Evolutionary conservation across 139 green algal genomes (phyloP), one percentile per base, ranked within the genome.

Genomic region (Chlamydomonas incerta): DNA sequence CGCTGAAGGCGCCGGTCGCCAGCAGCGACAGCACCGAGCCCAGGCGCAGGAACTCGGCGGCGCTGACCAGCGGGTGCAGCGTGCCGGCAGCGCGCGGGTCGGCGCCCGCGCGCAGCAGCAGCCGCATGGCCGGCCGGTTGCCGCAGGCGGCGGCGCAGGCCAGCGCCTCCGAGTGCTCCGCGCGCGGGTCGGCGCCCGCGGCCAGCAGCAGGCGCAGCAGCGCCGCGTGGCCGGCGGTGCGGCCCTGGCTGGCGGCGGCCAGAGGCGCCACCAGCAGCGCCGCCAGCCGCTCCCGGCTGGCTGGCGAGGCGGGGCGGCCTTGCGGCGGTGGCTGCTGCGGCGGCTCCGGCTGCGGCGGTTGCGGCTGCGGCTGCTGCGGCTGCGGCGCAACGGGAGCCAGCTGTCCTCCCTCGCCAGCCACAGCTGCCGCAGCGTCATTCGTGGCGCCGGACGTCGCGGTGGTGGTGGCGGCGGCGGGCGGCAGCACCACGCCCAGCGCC

Each of bases 61-160:
- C 76, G 8, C 35, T 37, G 13, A 83, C 28, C 28, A 83, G 37
- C 26, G 76, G 62, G 23, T 62, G 76, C 31, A 41, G 72, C 28
- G 60, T 9, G 66, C 55, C 60, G 41, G 41, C 41, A 62, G 41
- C 76, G 35, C 76, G 76, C 46, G 76, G 76, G 76, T 83, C 62
- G 63, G 76, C 76, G 76, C 76, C 76, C 10, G 76, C 76, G 28
- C 28, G 28, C 29, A 83, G 76, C 26, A 82, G 74, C 58, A 71
- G 74, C 35, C 58, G 74, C 17, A 82, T 29, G 26, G 58, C 58
- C 35, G 58, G 31, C 3, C 23, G 58, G 74, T 62, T 82, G 74
- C 74, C 74, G 24, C 34, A 58, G 28, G 74, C 74, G 34, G 29
- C 41, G 35, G 74, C 74, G 57, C 35, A 35, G 3, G 65, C 55